A percentile compares a stretch with the other conserved stretches of the same genome.
Conservation (phyloP, 169 alveolate species). For the Plasmodium gaboni region DNA sequence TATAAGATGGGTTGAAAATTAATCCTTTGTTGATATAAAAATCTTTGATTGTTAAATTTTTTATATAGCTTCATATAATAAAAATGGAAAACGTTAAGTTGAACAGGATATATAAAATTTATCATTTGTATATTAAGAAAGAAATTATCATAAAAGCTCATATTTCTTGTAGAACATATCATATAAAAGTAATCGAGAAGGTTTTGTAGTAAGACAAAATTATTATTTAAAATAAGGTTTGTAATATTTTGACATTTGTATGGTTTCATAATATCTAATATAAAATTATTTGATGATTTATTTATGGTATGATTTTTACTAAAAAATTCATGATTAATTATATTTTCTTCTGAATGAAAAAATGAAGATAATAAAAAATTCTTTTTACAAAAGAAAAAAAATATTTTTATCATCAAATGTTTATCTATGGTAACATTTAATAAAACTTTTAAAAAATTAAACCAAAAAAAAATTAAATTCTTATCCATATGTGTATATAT, state of each 20-base stretch:
- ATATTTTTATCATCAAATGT: slow-evolving; percentile 52
- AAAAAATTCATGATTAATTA: slow-evolving; percentile 33
- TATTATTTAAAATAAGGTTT: slow-evolving; percentile 26
- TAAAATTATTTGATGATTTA: slow-evolving; percentile 23
- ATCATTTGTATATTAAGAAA: slow-evolving; percentile 65
- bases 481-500: slow-evolving; percentile 13
- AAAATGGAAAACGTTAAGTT: slow-evolving; percentile 52
- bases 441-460: slow-evolving; percentile 67
- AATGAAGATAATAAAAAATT: slow-evolving; percentile 40
- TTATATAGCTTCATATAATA: slow-evolving; percentile 25
- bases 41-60: background rate
- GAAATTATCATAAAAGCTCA: slow-evolving; percentile 48
- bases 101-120: slow-evolving; percentile 42
- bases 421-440: slow-evolving; percentile 71
- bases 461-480: slow-evolving; percentile 62
- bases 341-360: slow-evolving; percentile 38
- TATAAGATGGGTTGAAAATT: too few relatives aligned
- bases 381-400: slow-evolving; percentile 54
- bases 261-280: slow-evolving; percentile 10
- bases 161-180: slow-evolving; percentile 28
- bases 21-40: too few relatives aligned
- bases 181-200: slow-evolving; percentile 64
- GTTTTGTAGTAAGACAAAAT: slow-evolving; percentile 48
- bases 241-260: slow-evolving; percentile 26
- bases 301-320: slow-evolving; percentile 12